A percentile compares a stretch with the other conserved stretches of the same genome.
phyloP scores from a whole-genome alignment of 208 protist species.

The Leptomonas pyrrhocoris region DNA sequence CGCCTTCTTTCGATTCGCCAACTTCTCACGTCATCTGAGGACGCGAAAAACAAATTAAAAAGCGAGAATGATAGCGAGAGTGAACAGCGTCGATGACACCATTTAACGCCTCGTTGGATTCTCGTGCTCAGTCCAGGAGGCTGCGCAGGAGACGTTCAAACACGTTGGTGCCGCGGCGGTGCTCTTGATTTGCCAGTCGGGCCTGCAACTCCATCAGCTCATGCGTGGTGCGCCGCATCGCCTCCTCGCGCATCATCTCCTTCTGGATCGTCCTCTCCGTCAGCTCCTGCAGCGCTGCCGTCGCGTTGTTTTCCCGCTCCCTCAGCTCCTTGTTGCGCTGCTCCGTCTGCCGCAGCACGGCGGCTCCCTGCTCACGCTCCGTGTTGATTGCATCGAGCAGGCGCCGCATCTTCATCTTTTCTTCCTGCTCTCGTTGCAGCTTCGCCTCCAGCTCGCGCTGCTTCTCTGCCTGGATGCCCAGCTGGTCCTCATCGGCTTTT shows the following conservation, averaged over 20 bases:
- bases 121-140: conserved; percentile 22
- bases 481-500: conserved; percentile 50
- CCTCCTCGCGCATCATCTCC: conserved; percentile 69
- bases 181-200: conserved; percentile 43
- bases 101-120: neutral
- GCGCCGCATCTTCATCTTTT: conserved; percentile 58
- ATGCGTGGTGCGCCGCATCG: conserved; percentile 51
- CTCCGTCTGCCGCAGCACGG: conserved; percentile 49
- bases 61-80: too few species aligned
- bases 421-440: conserved; percentile 58
- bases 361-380: conserved; percentile 63
- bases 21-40: too few species aligned
- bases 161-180: conserved; percentile 34
- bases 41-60: too few species aligned
- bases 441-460: conserved; percentile 70
- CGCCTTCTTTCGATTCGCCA: too few species aligned
- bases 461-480: conserved; percentile 55
- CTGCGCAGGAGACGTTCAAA: conserved; percentile 44
- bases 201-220: conserved; percentile 74
- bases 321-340: conserved; percentile 58
- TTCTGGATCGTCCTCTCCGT: conserved; percentile 54
- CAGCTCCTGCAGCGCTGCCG: conserved; percentile 46
- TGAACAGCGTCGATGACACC: too few species aligned
- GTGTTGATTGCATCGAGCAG: conserved; percentile 66
- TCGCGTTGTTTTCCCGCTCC: conserved; percentile 48